Percentiles rank a stretch among this genome's conserved stretches.
phyloP scores from a whole-genome alignment of 2,329 filamentous ascomycete species.

The Acarospora socialis region DNA sequence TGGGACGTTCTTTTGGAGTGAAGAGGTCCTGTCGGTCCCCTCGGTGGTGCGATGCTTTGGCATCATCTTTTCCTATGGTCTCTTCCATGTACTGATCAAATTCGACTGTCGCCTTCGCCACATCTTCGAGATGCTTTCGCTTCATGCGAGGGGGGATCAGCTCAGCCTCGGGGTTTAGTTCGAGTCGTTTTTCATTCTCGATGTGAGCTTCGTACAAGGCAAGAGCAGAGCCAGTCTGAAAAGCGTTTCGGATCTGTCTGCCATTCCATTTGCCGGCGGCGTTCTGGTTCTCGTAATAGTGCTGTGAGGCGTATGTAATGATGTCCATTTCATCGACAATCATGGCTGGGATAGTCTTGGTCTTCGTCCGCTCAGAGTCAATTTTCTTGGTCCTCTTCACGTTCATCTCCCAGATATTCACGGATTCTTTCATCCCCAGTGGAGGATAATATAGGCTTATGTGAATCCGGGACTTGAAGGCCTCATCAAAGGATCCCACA shows the following conservation, averaged over 20 bases:
- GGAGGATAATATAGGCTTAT: constrained; percentile 29
- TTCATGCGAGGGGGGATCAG: constrained; percentile 1
- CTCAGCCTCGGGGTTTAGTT: not conserved
- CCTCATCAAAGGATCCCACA: constrained; percentile 35
- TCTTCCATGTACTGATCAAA: constrained; percentile 12
- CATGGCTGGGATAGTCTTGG: constrained; percentile 5
- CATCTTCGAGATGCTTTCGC: constrained; percentile 7
- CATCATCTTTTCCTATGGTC: too few relatives aligned
- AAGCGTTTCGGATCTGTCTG: constrained; percentile 25
- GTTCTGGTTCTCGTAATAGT: constrained; percentile 9
- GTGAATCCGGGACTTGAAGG: constrained; percentile 36
- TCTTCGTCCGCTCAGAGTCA: constrained; percentile 5
- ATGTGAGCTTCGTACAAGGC: constrained; percentile 16
- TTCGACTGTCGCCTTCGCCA: constrained; percentile 6
- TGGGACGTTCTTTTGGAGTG: too few relatives aligned
- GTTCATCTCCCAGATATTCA: constrained; percentile 17
- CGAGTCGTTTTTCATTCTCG: not conserved
- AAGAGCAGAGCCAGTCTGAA: constrained; percentile 23
- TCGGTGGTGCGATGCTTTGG: too few relatives aligned
- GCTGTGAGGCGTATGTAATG: constrained; percentile 8
- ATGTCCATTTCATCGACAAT: constrained; percentile 11
- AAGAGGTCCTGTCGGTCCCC: too few relatives aligned
- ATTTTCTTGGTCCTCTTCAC: constrained; percentile 10
- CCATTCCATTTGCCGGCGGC: constrained; percentile 21
- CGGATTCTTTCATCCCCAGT: constrained; percentile 12